These are phyloP conservation scores for Komagataella phaffii DNA, from an alignment of 805 yeast genomes.

Conservation along the genomic window DNA sequence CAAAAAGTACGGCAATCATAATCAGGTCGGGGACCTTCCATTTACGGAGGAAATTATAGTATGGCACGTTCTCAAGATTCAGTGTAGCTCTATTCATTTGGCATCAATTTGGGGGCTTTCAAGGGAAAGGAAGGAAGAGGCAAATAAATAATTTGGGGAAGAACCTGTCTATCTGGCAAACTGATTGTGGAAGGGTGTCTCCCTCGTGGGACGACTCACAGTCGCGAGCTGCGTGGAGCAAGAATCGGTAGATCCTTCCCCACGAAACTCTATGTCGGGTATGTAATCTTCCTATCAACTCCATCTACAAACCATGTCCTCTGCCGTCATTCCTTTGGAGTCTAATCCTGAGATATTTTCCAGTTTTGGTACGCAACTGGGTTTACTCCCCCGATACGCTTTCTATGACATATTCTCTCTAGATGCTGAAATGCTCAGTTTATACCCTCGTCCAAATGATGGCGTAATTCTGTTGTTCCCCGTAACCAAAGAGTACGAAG, in stretches of 20 bases:
- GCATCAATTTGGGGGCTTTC: neutral
- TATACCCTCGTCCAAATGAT: constrained; percentile 69
- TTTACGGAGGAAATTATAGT: constrained; percentile 6
- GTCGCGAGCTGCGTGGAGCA: neutral
- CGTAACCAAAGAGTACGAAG: constrained; percentile 47
- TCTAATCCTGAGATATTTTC: constrained; percentile 82
- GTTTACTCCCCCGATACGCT: constrained; percentile 42
- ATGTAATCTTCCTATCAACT: constrained; percentile 18
- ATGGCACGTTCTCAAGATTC: constrained; percentile 11
- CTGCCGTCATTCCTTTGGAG: constrained; percentile 74
- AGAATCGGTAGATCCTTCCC: neutral
- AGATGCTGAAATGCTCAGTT: constrained; percentile 71
- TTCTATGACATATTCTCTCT: constrained; percentile 79
- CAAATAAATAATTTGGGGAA: neutral
- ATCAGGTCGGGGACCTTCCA: constrained; percentile 12
- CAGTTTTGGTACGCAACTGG: constrained; percentile 51
- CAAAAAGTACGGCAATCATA: constrained; percentile 10
- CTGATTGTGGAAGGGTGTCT: neutral
- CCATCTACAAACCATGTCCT: constrained; percentile 15
- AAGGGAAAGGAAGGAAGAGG: neutral
- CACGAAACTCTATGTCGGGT: constrained; percentile 2
- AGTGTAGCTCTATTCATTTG: constrained; percentile 12
- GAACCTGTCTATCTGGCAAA: neutral
- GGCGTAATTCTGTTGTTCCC: constrained; percentile 81
- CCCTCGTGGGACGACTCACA: neutral